These are phyloP conservation scores for Graphilbum sp. DNA, from an alignment of 2,329 filamentous ascomycete species.

Conservation along the genomic window DNA sequence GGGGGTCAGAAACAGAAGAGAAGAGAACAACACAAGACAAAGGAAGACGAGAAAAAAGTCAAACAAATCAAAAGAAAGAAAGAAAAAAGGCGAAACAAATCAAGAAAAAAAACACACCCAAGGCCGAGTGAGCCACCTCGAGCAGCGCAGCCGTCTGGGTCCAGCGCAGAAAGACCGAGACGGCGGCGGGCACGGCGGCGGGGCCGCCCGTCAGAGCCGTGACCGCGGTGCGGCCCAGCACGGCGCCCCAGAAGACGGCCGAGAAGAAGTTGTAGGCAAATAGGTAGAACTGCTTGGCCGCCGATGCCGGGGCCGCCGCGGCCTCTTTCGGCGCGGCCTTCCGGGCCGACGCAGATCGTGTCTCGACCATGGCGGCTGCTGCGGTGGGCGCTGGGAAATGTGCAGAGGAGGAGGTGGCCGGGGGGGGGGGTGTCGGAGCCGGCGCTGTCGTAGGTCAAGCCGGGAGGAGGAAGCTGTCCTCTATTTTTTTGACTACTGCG, in stretches of 20 bases:
- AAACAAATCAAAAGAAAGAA: background rate
- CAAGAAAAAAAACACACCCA: background rate
- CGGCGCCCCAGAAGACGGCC: slow-evolving; percentile 59
- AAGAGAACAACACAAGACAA: no score
- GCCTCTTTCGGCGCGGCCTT: background rate
- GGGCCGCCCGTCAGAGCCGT: slow-evolving; percentile 39
- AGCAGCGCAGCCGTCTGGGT: slow-evolving; percentile 72
- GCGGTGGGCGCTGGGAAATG: no score
- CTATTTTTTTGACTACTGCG: no score
- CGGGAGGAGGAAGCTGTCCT: no score
- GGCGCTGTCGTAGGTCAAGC: no score
- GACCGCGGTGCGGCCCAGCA: slow-evolving; percentile 51
- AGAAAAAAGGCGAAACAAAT: background rate
- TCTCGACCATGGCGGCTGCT: background rate
- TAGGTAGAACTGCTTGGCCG: slow-evolving; percentile 51
- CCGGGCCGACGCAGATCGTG: background rate
- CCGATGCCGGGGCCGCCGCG: slow-evolving; percentile 16
- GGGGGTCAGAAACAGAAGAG: background rate
- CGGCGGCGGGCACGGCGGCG: slow-evolving; percentile 39
- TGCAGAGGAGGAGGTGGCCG: no score
- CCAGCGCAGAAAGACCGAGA: slow-evolving; percentile 54
- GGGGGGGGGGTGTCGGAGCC: no score
- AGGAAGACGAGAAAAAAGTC: background rate
- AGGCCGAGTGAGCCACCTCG: slow-evolving; percentile 61
- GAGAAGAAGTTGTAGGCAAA: slow-evolving; percentile 72